A percentile compares a stretch with the other conserved stretches of the same genome.
These are phyloP conservation scores for Sanghuangporus weigelae DNA, from an alignment of 1,284 basidiomycete genomes.

Conservation along the genomic window DNA sequence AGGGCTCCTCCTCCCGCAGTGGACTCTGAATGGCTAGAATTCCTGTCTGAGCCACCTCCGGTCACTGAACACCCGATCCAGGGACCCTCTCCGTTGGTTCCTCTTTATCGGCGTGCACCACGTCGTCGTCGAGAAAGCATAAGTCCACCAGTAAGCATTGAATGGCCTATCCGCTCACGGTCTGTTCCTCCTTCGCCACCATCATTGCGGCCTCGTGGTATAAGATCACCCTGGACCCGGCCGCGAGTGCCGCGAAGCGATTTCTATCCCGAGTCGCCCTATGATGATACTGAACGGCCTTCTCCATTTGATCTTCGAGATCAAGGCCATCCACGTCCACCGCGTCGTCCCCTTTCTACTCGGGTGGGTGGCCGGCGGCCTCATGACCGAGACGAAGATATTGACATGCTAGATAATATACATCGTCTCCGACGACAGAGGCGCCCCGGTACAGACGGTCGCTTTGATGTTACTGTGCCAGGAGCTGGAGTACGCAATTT, in stretches of 20 bases:
- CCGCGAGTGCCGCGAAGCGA: background rate
- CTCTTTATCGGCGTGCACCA: slow-evolving; percentile 9
- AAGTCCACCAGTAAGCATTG: slow-evolving; percentile 10
- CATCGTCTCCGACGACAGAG: background rate
- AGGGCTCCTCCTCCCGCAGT: slow-evolving; percentile 9
- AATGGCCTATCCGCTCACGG: slow-evolving; percentile 6
- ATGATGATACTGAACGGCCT: background rate
- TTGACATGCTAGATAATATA: slow-evolving; percentile 12
- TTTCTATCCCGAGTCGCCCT: background rate
- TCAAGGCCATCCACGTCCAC: background rate
- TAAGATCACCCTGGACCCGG: background rate
- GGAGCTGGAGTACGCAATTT: background rate
- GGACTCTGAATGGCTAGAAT: slow-evolving; percentile 17
- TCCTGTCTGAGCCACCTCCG: slow-evolving; percentile 12
- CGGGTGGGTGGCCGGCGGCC: background rate
- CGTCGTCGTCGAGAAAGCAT: slow-evolving; percentile 6
- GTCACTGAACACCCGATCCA: slow-evolving; percentile 15
- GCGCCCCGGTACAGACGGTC: slow-evolving; percentile 3
- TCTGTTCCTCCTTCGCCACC: slow-evolving; percentile 10
- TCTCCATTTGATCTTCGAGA: background rate
- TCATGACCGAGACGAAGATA: slow-evolving; percentile 5
- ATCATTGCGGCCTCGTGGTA: background rate
- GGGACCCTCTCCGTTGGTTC: slow-evolving; percentile 15
- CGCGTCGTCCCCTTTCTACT: background rate
- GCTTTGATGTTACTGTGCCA: slow-evolving; percentile 4